These are phyloP conservation scores for Dispira simplex DNA, from an alignment of 192 early-diverging fungal species.

Conservation along the genomic window DNA sequence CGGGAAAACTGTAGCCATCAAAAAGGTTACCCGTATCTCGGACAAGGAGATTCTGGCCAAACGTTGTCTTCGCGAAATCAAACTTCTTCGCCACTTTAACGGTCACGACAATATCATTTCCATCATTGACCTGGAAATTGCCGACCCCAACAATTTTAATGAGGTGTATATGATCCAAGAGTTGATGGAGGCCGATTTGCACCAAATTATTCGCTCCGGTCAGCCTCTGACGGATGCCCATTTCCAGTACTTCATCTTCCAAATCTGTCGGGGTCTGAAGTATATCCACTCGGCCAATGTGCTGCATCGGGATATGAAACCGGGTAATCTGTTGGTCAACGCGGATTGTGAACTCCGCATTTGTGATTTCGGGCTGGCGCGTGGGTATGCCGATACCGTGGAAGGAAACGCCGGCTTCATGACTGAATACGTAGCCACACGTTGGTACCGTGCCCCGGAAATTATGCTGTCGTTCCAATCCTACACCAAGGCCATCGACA, in stretches of 20 bases:
- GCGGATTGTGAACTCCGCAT: constrained; percentile 90
- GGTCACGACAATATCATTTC: constrained; percentile 74
- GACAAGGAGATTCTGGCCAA: constrained; percentile 78
- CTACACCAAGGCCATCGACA: constrained; percentile 99
- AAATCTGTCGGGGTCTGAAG: constrained; percentile 91
- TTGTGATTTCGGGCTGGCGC: constrained; percentile 97
- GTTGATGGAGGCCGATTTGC: constrained; percentile 98
- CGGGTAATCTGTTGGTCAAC: constrained; percentile 76
- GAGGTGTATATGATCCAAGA: constrained; percentile 83
- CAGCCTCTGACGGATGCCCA: constrained; percentile 93
- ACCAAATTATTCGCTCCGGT: constrained; percentile 84
- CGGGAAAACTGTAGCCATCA: constrained; percentile 81
- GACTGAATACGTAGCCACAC: constrained; percentile 99
- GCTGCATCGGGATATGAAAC: constrained; percentile 96
- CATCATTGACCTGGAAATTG: constrained; percentile 53
- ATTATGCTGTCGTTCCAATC: constrained; percentile 95
- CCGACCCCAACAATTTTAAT: constrained; percentile 24
- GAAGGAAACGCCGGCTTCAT: constrained; percentile 84
- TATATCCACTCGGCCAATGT: constrained; percentile 98
- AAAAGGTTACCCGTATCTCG: constrained; percentile 72
- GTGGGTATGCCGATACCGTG: constrained; percentile 69
- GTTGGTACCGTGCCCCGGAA: constrained; percentile 98
- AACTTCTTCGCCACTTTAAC: constrained; percentile 80
- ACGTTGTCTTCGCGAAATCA: constrained; percentile 81
- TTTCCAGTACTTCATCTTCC: constrained; percentile 98